Percentiles rank a stretch among this genome's conserved stretches.
Conservation (phyloP, 2,329 filamentous ascomycete species). For the Fusarium palustre region DNA sequence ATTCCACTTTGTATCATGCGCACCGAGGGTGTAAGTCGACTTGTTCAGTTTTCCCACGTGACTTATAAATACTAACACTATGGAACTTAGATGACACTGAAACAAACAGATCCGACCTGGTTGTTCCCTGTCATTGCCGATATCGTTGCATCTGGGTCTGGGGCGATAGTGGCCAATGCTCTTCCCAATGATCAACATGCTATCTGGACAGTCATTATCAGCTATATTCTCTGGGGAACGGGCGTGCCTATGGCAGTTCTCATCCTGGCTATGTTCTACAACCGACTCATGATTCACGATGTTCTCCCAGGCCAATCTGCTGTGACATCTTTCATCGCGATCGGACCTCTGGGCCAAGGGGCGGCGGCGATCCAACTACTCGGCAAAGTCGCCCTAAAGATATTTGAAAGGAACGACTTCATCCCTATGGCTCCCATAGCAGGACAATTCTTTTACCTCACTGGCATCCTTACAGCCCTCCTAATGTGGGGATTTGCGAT, state of each 20-base stretch:
- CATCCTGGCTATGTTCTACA: slow-evolving; percentile 71
- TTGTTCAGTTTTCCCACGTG: slow-evolving; percentile 35
- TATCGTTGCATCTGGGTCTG: slow-evolving; percentile 70
- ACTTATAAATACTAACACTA: slow-evolving; percentile 5
- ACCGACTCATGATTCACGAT: slow-evolving; percentile 69
- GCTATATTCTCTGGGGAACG: slow-evolving; percentile 72
- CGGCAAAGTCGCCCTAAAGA: slow-evolving; percentile 54
- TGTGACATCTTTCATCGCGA: slow-evolving; percentile 70
- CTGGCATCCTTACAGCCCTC: slow-evolving; percentile 57
- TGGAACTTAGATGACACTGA: slow-evolving; percentile 32
- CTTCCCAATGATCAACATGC: slow-evolving; percentile 63
- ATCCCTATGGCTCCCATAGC: slow-evolving; percentile 57
- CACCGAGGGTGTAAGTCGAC: slow-evolving; percentile 50
- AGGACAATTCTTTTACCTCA: slow-evolving; percentile 66
- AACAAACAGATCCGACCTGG: slow-evolving; percentile 67
- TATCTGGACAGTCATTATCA: slow-evolving; percentile 66
- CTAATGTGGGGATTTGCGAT: slow-evolving; percentile 53
- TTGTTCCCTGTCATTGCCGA: slow-evolving; percentile 72
- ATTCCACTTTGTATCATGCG: slow-evolving; percentile 62
- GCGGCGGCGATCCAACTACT: slow-evolving; percentile 63
- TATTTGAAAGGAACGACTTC: slow-evolving; percentile 50
- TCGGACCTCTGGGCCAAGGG: slow-evolving; percentile 72
- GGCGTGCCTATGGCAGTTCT: slow-evolving; percentile 64
- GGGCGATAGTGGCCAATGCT: slow-evolving; percentile 67
- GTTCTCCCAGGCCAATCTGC: slow-evolving; percentile 70